phyloP scores from a whole-genome alignment of 805 yeast genomes.

The Teunomyces kruisii region DNA sequence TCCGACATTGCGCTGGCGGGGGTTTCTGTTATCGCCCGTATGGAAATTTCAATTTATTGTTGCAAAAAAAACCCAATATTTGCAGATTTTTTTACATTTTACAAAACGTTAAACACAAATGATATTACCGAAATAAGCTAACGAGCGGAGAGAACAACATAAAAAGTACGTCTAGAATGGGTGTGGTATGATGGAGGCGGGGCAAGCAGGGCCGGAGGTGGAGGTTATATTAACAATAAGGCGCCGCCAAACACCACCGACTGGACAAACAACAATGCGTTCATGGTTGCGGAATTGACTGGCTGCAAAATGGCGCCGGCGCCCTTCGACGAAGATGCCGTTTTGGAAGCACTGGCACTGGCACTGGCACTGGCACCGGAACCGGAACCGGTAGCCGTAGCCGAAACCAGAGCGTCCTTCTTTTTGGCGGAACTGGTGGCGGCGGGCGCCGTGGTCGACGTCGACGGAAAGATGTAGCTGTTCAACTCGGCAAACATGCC shows the following conservation, averaged over 20 bases:
- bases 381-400: constrained; percentile 1
- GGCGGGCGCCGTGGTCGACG: constrained; percentile 11
- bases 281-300: constrained; percentile 8
- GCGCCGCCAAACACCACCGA: constrained; percentile 22
- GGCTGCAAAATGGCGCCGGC: constrained; percentile 2
- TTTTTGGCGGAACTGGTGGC: constrained; percentile 9
- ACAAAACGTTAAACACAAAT: too few species aligned
- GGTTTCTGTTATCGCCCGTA: too few species aligned
- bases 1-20: not conserved
- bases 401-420: constrained; percentile 7
- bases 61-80: too few species aligned
- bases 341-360: not conserved
- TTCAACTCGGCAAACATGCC: constrained; percentile 42
- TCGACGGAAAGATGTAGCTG: constrained; percentile 18
- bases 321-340: not conserved
- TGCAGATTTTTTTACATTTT: too few species aligned
- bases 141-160: too few species aligned
- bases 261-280: constrained; percentile 16
- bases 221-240: constrained; percentile 15
- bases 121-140: too few species aligned
- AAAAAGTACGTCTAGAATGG: too few species aligned
- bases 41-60: not conserved
- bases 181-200: not conserved
- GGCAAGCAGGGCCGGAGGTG: too few species aligned
- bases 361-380: constrained; percentile 1